A percentile compares a stretch with the other conserved stretches of the same genome.
These are phyloP conservation scores for Trametes polyzona DNA, from an alignment of 1,284 basidiomycete species.

Conservation along the genomic window DNA sequence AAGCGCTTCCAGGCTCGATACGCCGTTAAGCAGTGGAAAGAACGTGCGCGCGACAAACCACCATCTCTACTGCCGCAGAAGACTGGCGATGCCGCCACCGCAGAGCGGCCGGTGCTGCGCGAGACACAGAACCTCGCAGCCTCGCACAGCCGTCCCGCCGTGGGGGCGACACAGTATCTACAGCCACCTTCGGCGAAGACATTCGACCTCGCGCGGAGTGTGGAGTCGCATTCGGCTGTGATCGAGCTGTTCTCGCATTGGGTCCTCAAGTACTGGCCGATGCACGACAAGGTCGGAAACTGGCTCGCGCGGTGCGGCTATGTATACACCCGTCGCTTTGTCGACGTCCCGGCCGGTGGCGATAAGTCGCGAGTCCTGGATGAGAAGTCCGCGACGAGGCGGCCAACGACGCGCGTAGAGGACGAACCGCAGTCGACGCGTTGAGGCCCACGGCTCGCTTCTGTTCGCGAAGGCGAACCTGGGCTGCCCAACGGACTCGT, in stretches of 20 bases:
- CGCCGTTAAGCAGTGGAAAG: constrained; percentile 1
- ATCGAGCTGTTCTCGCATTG: constrained; percentile 1
- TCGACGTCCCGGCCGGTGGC: not conserved
- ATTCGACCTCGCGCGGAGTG: not conserved
- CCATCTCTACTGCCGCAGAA: not conserved
- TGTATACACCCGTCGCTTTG: not conserved
- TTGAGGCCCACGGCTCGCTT: not conserved
- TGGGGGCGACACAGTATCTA: too few relatives aligned
- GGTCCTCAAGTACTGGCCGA: not conserved
- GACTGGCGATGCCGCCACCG: not conserved
- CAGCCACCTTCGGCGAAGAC: not conserved
- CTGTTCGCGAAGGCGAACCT: not conserved
- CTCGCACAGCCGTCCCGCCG: not conserved
- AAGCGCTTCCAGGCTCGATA: not conserved
- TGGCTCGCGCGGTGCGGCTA: not conserved
- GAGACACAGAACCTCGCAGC: not conserved
- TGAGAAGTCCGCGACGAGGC: not conserved
- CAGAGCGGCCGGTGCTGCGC: not conserved
- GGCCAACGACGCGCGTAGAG: not conserved
- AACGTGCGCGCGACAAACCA: not conserved
- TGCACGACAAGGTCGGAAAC: constrained; percentile 1
- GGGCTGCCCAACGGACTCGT: too few relatives aligned
- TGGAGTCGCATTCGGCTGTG: constrained; percentile 1
- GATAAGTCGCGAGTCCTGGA: not conserved
- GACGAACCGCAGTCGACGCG: not conserved